A percentile compares a stretch with the other conserved stretches of the same genome.
Evolutionary conservation across 176 grass and related monocot species (phyloP).

Genomic region (Aegilops sharonensis): DNA sequence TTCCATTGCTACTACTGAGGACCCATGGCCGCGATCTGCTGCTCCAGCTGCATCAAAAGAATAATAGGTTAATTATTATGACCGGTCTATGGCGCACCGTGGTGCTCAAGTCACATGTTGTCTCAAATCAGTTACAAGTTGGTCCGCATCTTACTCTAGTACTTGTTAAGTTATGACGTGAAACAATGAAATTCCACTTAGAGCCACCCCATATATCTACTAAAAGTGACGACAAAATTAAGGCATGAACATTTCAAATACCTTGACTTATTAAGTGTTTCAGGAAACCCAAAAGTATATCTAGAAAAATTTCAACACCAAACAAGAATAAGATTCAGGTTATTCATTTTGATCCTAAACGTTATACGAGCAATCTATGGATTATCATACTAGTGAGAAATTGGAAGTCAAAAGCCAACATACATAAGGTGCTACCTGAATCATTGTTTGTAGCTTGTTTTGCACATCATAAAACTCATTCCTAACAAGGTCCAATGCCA

Average conservation of each 20-base stretch:
- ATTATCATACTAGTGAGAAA: not conserved
- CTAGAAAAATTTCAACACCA: not conserved
- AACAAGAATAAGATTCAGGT: not conserved
- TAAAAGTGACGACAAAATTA: not conserved
- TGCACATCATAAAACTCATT: conserved; percentile 56
- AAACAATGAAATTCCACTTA: not conserved
- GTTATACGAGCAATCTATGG: not conserved
- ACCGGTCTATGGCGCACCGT: not conserved
- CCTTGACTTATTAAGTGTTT: not conserved
- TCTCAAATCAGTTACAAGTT: not conserved
- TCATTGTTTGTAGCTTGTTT: conserved; percentile 66
- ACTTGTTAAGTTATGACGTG: not conserved
- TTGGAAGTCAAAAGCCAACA: conserved; percentile 1
- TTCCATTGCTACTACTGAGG: not conserved
- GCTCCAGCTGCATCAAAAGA: not conserved
- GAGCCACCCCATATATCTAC: not conserved
- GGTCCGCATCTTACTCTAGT: not conserved
- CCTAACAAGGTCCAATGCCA: conserved; percentile 52
- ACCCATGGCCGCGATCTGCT: not conserved
- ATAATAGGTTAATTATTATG: not conserved
- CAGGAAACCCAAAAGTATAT: not conserved
- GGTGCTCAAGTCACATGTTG: not conserved
- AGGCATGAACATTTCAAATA: not conserved
- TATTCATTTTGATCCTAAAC: not conserved
- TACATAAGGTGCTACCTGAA: conserved; percentile 59